Base-by-base conservation (phyloP, 2,329 filamentous ascomycete species). In the Fusarium brevicatenulatum region DNA sequence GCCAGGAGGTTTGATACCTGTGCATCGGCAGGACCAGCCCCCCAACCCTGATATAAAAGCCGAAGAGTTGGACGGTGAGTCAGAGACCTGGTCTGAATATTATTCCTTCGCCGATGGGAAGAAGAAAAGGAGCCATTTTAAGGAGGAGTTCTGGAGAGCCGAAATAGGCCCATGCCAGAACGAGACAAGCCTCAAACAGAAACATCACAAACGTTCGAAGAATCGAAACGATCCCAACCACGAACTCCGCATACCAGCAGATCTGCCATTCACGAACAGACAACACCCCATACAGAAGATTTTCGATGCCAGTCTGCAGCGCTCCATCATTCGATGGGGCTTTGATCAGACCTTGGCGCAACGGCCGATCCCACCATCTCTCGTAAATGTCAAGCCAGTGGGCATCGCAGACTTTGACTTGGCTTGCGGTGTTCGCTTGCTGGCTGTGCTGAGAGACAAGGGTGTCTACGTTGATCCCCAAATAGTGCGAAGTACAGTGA, bases 211-310 rank as follows among this genome's bases (percentile, higher is more conserved):
- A 18, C 30, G 21, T 30, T 66, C 36, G 18, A 61, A 62, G 40
- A 66, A 54, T 36, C 46, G 19, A n/a, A 43, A 56, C 21, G 44
- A 55, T 23, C 50, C 40, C 5, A 52, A 66, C 40, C 58, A 58
- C 19, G 30, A 57, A 15, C 61, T 73, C 23, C 77, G 69, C 57
- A 84, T 80, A 53, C 81, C 78, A 21, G 78, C 75, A 32, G 86
- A 88, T 60, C 77, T 89, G 18, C 81, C 83, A 4, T 77, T 82
- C 30, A 68, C 71, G 15, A 82, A 84, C 58, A 80, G 78, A 4
- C 74, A 82, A 18, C 87, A 89, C 65, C 87, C 87, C 5, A 63
- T 89, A 11, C 82, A 81, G 44, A 80, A 80, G 42, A 79, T 89
- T 25, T 88, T 89, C 68, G 78, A 82, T 68, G 16, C 76, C 75